Conservation (phyloP, 2,329 filamentous ascomycete genomes). For the Cercospora sojina region DNA sequence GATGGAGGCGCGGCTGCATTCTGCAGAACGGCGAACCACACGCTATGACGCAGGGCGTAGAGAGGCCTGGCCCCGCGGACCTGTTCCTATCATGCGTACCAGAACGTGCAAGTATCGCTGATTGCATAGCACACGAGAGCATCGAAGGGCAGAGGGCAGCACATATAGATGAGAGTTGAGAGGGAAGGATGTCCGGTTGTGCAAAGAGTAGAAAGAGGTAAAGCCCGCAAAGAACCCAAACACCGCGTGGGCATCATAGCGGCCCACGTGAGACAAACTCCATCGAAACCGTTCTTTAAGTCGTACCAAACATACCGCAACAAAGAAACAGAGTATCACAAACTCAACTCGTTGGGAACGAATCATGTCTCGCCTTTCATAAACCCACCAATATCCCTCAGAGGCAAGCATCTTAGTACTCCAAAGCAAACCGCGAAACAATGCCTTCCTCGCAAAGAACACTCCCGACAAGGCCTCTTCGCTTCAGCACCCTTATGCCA, state of each 20-base stretch:
- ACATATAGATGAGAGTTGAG: background rate
- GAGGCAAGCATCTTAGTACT: constrained; percentile 1
- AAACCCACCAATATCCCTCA: background rate
- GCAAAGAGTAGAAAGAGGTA: background rate
- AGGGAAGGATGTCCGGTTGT: background rate
- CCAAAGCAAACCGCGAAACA: constrained; percentile 3
- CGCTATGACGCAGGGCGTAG: constrained; percentile 5
- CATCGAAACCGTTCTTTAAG: background rate
- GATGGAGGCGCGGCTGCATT: background rate
- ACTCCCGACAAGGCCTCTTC: constrained; percentile 5
- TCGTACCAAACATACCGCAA: background rate
- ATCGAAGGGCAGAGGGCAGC: background rate
- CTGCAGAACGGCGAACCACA: background rate
- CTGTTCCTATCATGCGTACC: background rate
- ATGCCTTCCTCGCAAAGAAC: constrained; percentile 4
- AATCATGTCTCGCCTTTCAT: constrained; percentile 4
- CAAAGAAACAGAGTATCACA: background rate
- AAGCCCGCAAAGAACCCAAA: background rate
- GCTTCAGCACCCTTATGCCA: constrained; percentile 8
- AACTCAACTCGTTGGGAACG: background rate
- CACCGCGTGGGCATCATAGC: background rate
- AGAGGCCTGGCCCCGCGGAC: background rate
- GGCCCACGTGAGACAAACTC: background rate
- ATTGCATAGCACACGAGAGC: background rate
- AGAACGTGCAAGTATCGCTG: background rate